A percentile compares a stretch with the other conserved stretches of the same genome.
Evolutionary conservation across 129 eudicot species (phyloP).

Genomic region (Deinandra increscens): DNA sequence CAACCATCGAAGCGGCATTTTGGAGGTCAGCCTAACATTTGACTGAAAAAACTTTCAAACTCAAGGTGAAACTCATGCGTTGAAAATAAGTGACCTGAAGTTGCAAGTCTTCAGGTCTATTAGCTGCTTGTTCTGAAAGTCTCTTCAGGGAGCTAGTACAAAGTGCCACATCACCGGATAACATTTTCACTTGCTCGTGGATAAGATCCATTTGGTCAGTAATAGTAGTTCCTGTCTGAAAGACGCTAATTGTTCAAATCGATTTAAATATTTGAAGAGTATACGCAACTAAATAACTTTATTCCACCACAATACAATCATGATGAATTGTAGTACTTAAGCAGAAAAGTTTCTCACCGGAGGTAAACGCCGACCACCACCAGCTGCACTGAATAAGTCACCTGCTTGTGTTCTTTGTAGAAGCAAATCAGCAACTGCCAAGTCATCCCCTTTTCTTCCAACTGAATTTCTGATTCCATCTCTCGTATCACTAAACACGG

Average conservation of each 20-base stretch:
- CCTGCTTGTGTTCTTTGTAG: slow-evolving; percentile 73
- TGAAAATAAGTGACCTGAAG: slow-evolving; percentile 47
- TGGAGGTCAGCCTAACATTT: slow-evolving; percentile 15
- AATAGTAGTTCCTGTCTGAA: slow-evolving; percentile 73
- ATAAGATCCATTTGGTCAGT: slow-evolving; percentile 80
- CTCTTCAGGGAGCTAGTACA: slow-evolving; percentile 74
- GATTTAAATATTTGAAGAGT: neutral
- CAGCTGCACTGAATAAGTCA: slow-evolving; percentile 62
- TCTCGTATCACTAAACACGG: slow-evolving; percentile 46
- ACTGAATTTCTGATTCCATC: slow-evolving; percentile 54
- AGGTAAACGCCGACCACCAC: slow-evolving; percentile 52
- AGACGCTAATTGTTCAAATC: slow-evolving; percentile 16
- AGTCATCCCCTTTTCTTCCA: slow-evolving; percentile 54
- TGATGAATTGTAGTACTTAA: neutral
- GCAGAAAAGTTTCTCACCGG: slow-evolving; percentile 38
- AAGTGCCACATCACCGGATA: slow-evolving; percentile 88
- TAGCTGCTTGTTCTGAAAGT: slow-evolving; percentile 64
- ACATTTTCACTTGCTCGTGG: slow-evolving; percentile 74
- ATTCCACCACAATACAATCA: neutral
- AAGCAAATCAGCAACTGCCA: slow-evolving; percentile 40
- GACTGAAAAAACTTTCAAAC: slow-evolving; percentile 12
- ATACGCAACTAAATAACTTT: neutral
- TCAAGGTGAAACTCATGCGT: neutral
- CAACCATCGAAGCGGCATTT: slow-evolving; percentile 22
- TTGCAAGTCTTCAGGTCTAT: slow-evolving; percentile 53